phyloP scores from a whole-genome alignment of 768 basidiomycete species.

The Cystofilobasidium macerans region DNA sequence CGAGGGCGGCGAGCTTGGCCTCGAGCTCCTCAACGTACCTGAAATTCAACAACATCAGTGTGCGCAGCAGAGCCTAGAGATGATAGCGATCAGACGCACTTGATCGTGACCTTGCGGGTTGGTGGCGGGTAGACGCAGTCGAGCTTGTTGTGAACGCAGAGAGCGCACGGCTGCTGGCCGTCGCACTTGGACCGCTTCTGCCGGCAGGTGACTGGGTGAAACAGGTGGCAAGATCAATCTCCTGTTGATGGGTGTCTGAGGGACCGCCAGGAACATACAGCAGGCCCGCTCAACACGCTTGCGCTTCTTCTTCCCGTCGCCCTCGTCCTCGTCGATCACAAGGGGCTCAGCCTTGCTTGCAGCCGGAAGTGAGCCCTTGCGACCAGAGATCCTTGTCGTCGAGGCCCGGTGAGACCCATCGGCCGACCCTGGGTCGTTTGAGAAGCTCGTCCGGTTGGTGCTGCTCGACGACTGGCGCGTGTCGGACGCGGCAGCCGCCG shows the following conservation, averaged over 20 bases:
- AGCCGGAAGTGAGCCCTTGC: too few relatives aligned
- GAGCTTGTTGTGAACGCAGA: conserved; percentile 1
- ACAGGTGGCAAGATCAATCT: neutral
- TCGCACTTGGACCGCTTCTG: conserved; percentile 11
- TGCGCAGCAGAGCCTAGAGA: neutral
- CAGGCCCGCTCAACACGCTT: conserved; percentile 11
- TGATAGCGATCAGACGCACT: neutral
- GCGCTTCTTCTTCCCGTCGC: conserved; percentile 10
- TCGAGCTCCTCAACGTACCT: conserved; percentile 11
- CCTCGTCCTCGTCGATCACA: neutral
- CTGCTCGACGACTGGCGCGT: neutral
- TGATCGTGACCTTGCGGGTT: conserved; percentile 3
- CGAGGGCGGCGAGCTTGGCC: neutral
- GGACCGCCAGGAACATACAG: neutral
- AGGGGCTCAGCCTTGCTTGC: neutral
- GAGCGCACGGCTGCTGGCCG: conserved; percentile 1
- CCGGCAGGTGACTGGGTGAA: neutral
- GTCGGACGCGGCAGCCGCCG: neutral
- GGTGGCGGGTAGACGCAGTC: conserved; percentile 8
- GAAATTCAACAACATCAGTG: too few relatives aligned
- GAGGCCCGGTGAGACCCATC: too few relatives aligned
- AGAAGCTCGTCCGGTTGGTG: neutral
- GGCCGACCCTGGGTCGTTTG: neutral
- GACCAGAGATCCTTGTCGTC: too few relatives aligned
- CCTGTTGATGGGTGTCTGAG: too few relatives aligned